Evolutionary conservation across 805 yeast species (phyloP).

Genomic region (Komagataella phaffii): DNA sequence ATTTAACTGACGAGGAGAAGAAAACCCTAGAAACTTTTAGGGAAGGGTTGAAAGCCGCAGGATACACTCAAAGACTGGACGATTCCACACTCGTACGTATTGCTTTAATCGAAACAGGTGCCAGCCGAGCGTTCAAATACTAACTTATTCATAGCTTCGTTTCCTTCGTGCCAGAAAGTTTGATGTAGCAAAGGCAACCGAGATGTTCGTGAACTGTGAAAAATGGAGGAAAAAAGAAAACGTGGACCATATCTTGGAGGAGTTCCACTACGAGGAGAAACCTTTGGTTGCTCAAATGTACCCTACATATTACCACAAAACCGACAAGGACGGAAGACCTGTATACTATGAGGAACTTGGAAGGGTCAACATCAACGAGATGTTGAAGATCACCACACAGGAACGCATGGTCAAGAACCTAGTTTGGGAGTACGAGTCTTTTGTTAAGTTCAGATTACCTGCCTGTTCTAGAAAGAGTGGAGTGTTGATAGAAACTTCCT

Average conservation of each 20-base stretch:
- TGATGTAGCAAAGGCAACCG: slow-evolving; percentile 63
- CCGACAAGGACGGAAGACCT: slow-evolving; percentile 95
- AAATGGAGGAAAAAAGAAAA: slow-evolving; percentile 86
- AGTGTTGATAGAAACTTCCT: slow-evolving; percentile 79
- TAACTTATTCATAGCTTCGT: slow-evolving; percentile 30
- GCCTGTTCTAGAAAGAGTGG: slow-evolving; percentile 85
- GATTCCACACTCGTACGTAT: slow-evolving; percentile 57
- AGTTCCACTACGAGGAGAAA: slow-evolving; percentile 90
- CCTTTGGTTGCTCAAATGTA: slow-evolving; percentile 77
- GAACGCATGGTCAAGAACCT: slow-evolving; percentile 93
- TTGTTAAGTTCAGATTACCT: slow-evolving; percentile 72
- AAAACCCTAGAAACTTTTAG: slow-evolving; percentile 44
- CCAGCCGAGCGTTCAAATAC: background rate
- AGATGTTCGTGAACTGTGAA: slow-evolving; percentile 81
- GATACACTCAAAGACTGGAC: slow-evolving; percentile 70
- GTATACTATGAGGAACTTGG: slow-evolving; percentile 92
- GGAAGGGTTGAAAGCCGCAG: slow-evolving; percentile 41
- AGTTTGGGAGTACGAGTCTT: slow-evolving; percentile 96
- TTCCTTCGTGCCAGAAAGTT: slow-evolving; percentile 94
- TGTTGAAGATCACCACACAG: slow-evolving; percentile 88
- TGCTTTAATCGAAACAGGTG: background rate
- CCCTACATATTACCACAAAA: slow-evolving; percentile 96
- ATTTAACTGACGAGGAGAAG: slow-evolving; percentile 57
- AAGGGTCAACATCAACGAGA: slow-evolving; percentile 73
- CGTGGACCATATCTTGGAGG: slow-evolving; percentile 71